Evolutionary conservation across 2,329 filamentous ascomycete genomes (phyloP), one percentile per base, ranked within the genome.

Genomic region (Whalleya microplaca): DNA sequence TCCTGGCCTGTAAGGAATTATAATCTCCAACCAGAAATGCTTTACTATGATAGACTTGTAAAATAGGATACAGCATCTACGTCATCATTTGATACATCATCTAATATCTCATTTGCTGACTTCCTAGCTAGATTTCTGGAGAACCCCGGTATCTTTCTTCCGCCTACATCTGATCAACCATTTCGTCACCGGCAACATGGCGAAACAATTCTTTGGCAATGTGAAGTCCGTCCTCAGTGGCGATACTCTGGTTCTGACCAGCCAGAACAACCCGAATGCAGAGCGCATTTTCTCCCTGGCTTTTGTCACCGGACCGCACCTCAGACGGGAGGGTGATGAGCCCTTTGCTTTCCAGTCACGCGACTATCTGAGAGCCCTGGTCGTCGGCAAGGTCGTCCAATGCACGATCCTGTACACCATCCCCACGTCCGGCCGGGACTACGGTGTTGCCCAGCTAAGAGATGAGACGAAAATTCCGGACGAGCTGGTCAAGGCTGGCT

Each of bases 211-310:
- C 68, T 75, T 86, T 73, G 85, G 88, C 72, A 90, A 87, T 70
- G 93, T 98, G 76, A 99, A 99, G 83, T 91, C 89, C 73, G 91
- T 96, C 66, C 80, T 96, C 70, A 97, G 93, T 70, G 95, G 95
- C 69, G 95, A 98, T 80, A 96, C 93, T 23, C 78, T 98, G 67
- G 81, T 98, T 63, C 80, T 98, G 69, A 86, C 88, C 67, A 92
- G 90, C 75, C 82, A 91, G 71, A 88, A 87, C 75, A 93, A 96
- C 73, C 89, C 90, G 37, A 82, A 85, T 63, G 85, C 89, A 74
- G 95, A 98, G 79, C 90, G 92, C 69, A 91, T 84, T 50, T 83
- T 99, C 68, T 96, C 92, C 70, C 82, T 99, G 63, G 95, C 95
- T 68, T 98, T 92, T 76, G 92, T 98, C 65, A 90, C 88, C 56